Conservation (phyloP, 2,329 filamentous ascomycete species). For the Epicoccum sorghinum region DNA sequence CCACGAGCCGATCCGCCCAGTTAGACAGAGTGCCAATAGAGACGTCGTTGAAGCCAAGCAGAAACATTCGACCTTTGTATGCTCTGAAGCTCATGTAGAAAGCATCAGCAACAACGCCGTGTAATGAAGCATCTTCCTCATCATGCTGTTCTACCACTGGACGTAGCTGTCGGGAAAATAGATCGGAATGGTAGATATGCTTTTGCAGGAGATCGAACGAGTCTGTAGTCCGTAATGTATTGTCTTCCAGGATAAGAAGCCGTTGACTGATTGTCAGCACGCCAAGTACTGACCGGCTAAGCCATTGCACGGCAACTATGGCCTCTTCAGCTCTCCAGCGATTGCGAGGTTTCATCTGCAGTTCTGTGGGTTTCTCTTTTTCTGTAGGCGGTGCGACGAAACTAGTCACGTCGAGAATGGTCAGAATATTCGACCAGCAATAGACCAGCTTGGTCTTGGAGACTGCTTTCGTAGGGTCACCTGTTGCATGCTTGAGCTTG, state of each 20-base stretch:
- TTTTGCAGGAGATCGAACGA: slow-evolving; percentile 90
- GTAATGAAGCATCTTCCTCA: slow-evolving; percentile 85
- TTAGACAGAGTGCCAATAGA: slow-evolving; percentile 92
- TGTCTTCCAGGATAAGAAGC: slow-evolving; percentile 89
- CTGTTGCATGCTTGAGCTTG: slow-evolving; percentile 78
- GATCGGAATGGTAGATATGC: slow-evolving; percentile 87
- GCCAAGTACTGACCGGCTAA: slow-evolving; percentile 89
- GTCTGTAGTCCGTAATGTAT: slow-evolving; percentile 84
- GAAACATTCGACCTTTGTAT: slow-evolving; percentile 91
- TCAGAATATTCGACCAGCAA: slow-evolving; percentile 98
- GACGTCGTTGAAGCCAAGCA: slow-evolving; percentile 92
- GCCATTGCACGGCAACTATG: slow-evolving; percentile 95
- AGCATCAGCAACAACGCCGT: slow-evolving; percentile 94
- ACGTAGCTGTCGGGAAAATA: slow-evolving; percentile 88
- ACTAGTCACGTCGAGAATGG: slow-evolving; percentile 86
- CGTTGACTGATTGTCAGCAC: slow-evolving; percentile 94
- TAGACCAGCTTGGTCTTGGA: slow-evolving; percentile 91
- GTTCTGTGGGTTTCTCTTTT: slow-evolving; percentile 75
- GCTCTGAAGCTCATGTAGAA: slow-evolving; percentile 98
- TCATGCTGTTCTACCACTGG: slow-evolving; percentile 85
- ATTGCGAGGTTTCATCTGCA: slow-evolving; percentile 82
- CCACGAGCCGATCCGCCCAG: slow-evolving; percentile 92
- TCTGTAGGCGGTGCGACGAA: slow-evolving; percentile 62
- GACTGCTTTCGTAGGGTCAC: slow-evolving; percentile 68
- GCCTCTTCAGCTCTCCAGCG: slow-evolving; percentile 94